Base-by-base conservation (phyloP, 2,329 filamentous ascomycete species). In the Canariomyces notabilis region DNA sequence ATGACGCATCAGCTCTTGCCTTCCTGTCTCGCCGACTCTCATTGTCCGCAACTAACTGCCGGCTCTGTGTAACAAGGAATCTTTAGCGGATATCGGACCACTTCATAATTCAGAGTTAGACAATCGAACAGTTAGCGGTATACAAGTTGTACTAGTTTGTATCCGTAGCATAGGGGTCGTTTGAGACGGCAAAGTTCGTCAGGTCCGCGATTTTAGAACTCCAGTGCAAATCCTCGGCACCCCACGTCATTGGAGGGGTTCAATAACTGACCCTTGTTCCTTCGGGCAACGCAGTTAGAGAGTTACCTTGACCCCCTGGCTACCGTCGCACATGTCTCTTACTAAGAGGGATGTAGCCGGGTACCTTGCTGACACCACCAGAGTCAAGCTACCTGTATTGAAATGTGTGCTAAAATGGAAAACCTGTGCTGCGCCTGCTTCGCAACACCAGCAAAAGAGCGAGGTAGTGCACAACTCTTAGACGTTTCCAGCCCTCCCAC, bases 211-310 rank as follows among this genome's bases (percentile, higher is more conserved):
- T 8, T 6, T 9, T 8, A 29, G 26, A 12, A 29, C 9, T 11
- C 26, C 26, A 29, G n/a, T 3, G 20, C 19, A 9, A 5, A 37
- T n/a, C 32, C 49, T 46, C 39, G 33, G 46, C 33, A 44, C 47
- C 49, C 44, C 44, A 54, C 52, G 52, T 54, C 52, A 54, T 54
- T 54, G 49, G 52, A 48, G 52, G 51, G 52, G 49, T 42, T 37
- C 19, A 23, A 22, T 37, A 22, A 31, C 31, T 5, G 11, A n/a
- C 16, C 5, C 7, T 36, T 35, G 47, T 49, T 23, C 4, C 20
- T 5, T 6, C 12, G 15, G 16, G 11, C 16, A 26, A n/a, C 7
- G 34, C 16, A 15, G 48, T 36, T 51, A 48, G 23, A 11, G 18
- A 16, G 41, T 14, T 38, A 51, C 48, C 12, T 38, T 20, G 11